Conservation (phyloP, 2,329 filamentous ascomycete genomes). For the Alternaria tenuissima region DNA sequence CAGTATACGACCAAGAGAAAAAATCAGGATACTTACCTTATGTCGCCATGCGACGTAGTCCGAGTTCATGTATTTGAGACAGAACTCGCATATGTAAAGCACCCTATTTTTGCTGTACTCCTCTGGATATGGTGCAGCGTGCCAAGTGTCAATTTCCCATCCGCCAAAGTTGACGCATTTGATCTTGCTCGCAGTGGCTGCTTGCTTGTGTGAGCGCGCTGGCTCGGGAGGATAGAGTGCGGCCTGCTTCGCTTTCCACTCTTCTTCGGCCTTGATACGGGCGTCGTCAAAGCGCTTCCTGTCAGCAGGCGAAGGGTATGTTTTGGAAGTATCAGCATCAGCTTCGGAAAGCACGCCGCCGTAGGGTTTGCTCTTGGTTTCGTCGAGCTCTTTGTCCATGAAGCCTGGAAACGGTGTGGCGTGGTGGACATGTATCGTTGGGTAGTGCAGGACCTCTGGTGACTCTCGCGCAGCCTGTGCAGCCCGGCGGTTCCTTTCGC, state of each 20-base stretch:
- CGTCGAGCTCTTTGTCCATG: constrained; percentile 86
- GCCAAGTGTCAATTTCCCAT: constrained; percentile 99
- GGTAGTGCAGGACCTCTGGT: constrained; percentile 61
- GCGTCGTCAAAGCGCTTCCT: constrained; percentile 88
- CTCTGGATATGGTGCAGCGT: constrained; percentile 96
- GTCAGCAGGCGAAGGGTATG: constrained; percentile 80
- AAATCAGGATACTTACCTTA: constrained; percentile 62
- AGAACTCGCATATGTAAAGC: constrained; percentile 99
- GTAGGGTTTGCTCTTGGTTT: constrained; percentile 91
- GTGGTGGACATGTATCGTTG: constrained; percentile 69
- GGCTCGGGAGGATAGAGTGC: constrained; percentile 70
- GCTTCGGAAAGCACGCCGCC: constrained; percentile 88
- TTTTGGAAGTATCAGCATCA: constrained; percentile 91
- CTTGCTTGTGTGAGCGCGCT: constrained; percentile 67
- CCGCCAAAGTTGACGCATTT: constrained; percentile 98
- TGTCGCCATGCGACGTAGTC: constrained; percentile 98
- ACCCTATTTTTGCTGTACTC: constrained; percentile 97
- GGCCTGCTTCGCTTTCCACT: constrained; percentile 78
- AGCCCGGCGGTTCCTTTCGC: constrained; percentile 58
- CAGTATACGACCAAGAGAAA: constrained; percentile 20
- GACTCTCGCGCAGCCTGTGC: constrained; percentile 52
- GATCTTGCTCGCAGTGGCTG: constrained; percentile 92
- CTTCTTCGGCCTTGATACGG: constrained; percentile 88
- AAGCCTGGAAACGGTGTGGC: constrained; percentile 87
- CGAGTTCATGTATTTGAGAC: constrained; percentile 99